Evolutionary conservation across 305 asterid species (phyloP).

Genomic region (Ajuga reptans): DNA sequence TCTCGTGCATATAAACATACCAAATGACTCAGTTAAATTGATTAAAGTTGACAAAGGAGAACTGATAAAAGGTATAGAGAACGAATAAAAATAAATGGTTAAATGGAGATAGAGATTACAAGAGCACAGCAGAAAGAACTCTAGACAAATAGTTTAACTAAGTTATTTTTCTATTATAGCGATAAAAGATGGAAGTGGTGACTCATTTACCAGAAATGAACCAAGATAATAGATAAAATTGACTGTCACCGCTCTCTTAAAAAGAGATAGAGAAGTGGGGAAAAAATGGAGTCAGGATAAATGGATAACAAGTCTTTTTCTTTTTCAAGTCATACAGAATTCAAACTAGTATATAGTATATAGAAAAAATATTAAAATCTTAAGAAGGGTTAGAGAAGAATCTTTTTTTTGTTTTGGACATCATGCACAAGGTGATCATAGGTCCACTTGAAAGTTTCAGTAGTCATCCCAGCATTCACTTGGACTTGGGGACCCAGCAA

Average conservation of each 20-base stretch:
- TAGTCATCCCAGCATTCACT: not conserved
- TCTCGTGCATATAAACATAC: not conserved
- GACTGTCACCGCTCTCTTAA: not conserved
- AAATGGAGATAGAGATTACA: not conserved
- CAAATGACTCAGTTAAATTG: not conserved
- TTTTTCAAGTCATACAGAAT: not conserved
- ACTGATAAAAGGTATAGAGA: not conserved
- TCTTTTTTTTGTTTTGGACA: not conserved
- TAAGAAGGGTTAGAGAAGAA: not conserved
- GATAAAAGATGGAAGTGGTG: not conserved
- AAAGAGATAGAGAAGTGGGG: not conserved
- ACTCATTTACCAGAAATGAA: not conserved
- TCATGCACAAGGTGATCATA: not conserved
- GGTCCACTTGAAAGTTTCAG: not conserved
- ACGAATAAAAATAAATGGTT: not conserved
- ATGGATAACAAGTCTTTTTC: not conserved
- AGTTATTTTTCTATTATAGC: not conserved
- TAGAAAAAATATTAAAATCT: not conserved
- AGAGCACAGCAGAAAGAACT: not conserved
- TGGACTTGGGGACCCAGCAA: not conserved
- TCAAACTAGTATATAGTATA: not conserved
- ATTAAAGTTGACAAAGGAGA: conserved; percentile 6
- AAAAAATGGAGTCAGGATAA: not conserved
- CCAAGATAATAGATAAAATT: not conserved
- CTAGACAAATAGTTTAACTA: not conserved